Base-by-base conservation (phyloP, 176 grass and related monocot species). In the Stipa capillata region DNA sequence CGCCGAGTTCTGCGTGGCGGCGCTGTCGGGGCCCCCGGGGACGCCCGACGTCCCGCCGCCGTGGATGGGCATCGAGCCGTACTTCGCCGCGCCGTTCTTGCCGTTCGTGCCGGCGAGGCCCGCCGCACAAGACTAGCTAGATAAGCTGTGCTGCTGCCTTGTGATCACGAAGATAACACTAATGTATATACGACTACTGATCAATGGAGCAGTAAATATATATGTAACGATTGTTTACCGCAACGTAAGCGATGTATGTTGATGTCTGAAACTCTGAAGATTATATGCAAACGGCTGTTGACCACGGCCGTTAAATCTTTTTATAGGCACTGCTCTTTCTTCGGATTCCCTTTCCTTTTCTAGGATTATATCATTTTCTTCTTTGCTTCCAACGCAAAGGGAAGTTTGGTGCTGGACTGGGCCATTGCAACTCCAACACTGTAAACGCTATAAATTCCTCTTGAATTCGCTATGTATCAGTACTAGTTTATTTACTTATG, bases 21-120 rank as follows among this genome's bases (percentile, higher is more conserved):
- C 72, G 61, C 41, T 86, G 69, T 64, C 79, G 36, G 86, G 71
- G 0, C 74, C 67, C 11, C 70, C 65, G 5, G 44, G 48, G 8
- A 62, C 2, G 16, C 11, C 55, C 53, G 24, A 59, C 37, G 67
- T 48, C 2, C 44, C 73, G 52, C 40, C 18, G 44, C 48, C 90
- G 65, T 79, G 69, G 77, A 18, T 48, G 6, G 75, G 75, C 37
- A 44, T 89, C 0, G 75, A 89, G 72, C 65, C 86, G 21, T 86
- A 51, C 77, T 92, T 86, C 62, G 80, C 83, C 8, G 80, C 86
- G 43, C 90, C 90, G 8, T 92, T 92, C 62, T 35, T 92, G 43
- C 72, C 69, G 45, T 82, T 79, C 87, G 71, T 74, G 21, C 70
- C 75, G 43, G n/a, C 63, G 43, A 29, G 41, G 33, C 69, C 56